Base-by-base conservation (phyloP, 2,329 filamentous ascomycete genomes). In the Phialocephala sp. region DNA sequence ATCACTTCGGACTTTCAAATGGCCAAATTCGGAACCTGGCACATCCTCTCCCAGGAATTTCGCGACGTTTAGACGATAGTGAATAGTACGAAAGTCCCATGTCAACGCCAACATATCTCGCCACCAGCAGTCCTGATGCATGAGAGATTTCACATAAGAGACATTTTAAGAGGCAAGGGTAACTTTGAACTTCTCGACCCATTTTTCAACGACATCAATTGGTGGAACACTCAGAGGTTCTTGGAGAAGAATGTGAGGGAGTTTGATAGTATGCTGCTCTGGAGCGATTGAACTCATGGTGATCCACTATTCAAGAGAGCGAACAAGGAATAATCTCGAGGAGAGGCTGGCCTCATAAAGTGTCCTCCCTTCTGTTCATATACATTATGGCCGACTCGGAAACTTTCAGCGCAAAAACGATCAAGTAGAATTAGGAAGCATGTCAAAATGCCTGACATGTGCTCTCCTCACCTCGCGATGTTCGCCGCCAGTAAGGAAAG, bases 71-170 rank as follows among this genome's bases (percentile, higher is more conserved):
- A 67, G 55, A 2, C 79, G 62, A 4, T 75, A 74, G 22, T 76
- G 74, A 20, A 79, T 63, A 8, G 79, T 80, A 24, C 73, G 76
- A 54, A 77, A 76, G 60, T 80, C 78, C 79, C 79, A 81, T 4
- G 77, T 74, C 0, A 80, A 70, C 8, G 76, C 75, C 12, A 81
- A 73, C 45, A 77, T 75, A 62, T 81, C 79, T 20, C 79, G 75
- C 79, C 78, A 81, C 63, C 65, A 69, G 45, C 36, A 61, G n/a
- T 66, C 24, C 11, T 27, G 11, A 54, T 54, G 50, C 22, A 54
- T 18, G 12, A 54, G 11, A 35, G 27, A 12, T 6, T 22, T 4
- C 1, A 54, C 8, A 14, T 18, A 2, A 9, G 27, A 27, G 22
- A 18, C 27, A 32, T 27, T 6, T 18, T 54, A n/a, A 27, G 9